Percentiles rank a stretch among this genome's conserved stretches.
phyloP scores from a whole-genome alignment of 306 rosid genomes.

The Gastrolobium bilobum region DNA sequence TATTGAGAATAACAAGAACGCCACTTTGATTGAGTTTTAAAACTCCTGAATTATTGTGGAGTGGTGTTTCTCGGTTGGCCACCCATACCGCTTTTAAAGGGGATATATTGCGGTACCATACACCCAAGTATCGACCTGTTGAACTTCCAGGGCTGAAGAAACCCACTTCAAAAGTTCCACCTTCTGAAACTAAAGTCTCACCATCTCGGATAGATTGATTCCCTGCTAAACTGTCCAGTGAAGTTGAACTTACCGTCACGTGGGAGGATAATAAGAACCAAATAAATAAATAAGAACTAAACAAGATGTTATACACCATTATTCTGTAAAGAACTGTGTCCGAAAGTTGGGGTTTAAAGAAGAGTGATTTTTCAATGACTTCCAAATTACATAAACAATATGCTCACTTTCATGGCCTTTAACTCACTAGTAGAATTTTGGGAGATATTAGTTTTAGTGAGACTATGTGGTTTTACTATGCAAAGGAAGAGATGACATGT shows the following conservation, averaged over 20 bases:
- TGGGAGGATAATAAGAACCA: not conserved
- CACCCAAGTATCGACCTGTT: slow-evolving; percentile 32
- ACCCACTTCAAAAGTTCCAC: slow-evolving; percentile 22
- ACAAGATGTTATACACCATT: not conserved
- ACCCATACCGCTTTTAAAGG: slow-evolving; percentile 45
- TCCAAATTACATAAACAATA: too few relatives aligned
- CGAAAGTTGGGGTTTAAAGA: too few relatives aligned
- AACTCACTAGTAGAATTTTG: too few relatives aligned
- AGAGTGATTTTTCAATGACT: too few relatives aligned
- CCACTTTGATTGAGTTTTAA: not conserved
- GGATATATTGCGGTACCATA: slow-evolving; percentile 39
- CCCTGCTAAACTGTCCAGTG: slow-evolving; percentile 1
- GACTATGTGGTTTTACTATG: too few relatives aligned
- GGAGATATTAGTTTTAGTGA: too few relatives aligned
- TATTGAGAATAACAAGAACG: not conserved
- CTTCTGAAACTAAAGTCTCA: slow-evolving; percentile 36
- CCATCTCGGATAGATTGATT: slow-evolving; percentile 15
- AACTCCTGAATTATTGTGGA: slow-evolving; percentile 9
- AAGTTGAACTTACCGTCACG: not conserved
- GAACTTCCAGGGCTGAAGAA: slow-evolving; percentile 45
- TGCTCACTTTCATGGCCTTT: too few relatives aligned
- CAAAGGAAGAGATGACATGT: too few relatives aligned
- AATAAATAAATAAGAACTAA: not conserved
- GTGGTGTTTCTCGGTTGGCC: slow-evolving; percentile 38
- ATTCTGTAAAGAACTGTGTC: too few relatives aligned